Base-by-base conservation (phyloP, 2,329 filamentous ascomycete species). In the Arthrobotrys musiformis region DNA sequence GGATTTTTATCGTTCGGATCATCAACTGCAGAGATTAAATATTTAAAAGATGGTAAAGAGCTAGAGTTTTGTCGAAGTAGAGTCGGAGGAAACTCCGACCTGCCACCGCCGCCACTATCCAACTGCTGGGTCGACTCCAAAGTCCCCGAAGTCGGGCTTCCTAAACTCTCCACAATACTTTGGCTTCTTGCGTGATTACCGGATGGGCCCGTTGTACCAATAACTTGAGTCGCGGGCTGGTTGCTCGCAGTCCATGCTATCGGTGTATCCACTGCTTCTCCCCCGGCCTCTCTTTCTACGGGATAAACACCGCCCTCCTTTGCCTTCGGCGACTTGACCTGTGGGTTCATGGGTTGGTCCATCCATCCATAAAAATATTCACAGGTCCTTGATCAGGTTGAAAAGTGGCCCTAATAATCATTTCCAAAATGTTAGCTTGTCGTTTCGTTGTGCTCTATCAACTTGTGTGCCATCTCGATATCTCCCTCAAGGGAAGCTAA, bases 331-430 rank as follows among this genome's bases (percentile, higher is more conserved):
- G 58, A 54, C 33, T 44, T 58, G 48, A 61, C 58, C n/a, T 66
- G 61, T 61, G 46, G 6, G n/a, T 64, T 69, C 40, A 30, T 68
- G 63, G 63, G 35, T 52, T 69, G n/a, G n/a, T n/a, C n/a, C n/a
- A n/a, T n/a, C 44, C 72, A 66, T 76, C 72, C 72, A 76, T 76
- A 50, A 35, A 58, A 76, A 66, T 30, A 60, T 70, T 60, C 63
- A 48, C 70, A 33, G 44, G 56, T 69, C 54, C 44, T 42, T 62
- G 48, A 56, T 58, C 58, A 69, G 62, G 54, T 54, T 19, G 67
- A 62, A 52, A 50, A 35, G 40, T 22, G 33, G 62, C 54, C 64
- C 62, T 63, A 58, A n/a, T n/a, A n/a, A 7, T 33, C 58, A 76
- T 69, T 70, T 69, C 35, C 28, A 33, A 15, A 46, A 13, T 17